A percentile compares a stretch with the other conserved stretches of the same genome.
phyloP scores from a whole-genome alignment of 164 flowering plant genomes.

The Amborella trichopoda region DNA sequence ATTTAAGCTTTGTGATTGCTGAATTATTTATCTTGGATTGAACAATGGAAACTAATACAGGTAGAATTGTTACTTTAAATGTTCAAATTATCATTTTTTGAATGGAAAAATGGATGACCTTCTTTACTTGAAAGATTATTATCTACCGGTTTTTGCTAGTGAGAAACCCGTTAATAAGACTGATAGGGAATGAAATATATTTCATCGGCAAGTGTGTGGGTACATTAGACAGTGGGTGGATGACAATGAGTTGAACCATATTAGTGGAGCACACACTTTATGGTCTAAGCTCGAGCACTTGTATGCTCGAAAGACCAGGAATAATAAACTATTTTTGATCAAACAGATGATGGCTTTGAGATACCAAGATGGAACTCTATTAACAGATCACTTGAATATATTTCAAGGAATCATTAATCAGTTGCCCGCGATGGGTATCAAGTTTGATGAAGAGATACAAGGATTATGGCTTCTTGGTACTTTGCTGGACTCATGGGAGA shows the following conservation, averaged over 20 bases:
- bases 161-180: neutral
- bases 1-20: too few relatives aligned
- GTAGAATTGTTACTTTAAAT: neutral
- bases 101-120: neutral
- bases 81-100: too few relatives aligned
- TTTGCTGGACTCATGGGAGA: neutral
- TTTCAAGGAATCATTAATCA: neutral
- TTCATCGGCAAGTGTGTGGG: neutral
- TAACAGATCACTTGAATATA: neutral
- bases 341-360: neutral
- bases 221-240: constrained; percentile 1
- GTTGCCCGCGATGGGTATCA: neutral
- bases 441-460: neutral
- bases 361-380: neutral
- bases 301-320: neutral
- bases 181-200: neutral
- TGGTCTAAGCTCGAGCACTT: neutral
- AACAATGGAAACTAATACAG: neutral
- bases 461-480: neutral
- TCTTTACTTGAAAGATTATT: neutral
- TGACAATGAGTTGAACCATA: neutral
- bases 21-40: neutral
- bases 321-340: neutral
- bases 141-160: neutral
- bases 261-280: neutral